A percentile compares a stretch with the other conserved stretches of the same genome.
Conservation (phyloP, 495 filamentous ascomycete genomes). For the Baudoinia panamericana region DNA sequence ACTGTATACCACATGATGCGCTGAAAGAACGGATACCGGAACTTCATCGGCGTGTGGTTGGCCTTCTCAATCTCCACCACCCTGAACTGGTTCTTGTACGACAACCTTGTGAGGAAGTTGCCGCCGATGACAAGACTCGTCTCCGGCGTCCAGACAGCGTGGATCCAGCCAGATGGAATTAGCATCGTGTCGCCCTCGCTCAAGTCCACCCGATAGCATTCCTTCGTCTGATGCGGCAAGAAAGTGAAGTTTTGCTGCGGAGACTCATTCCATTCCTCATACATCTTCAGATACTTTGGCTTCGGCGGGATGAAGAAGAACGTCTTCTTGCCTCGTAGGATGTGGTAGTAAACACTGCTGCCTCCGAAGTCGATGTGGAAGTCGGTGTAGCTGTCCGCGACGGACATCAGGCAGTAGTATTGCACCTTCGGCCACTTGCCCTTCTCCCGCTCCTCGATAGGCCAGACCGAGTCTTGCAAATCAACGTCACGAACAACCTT, state of each 20-base stretch:
- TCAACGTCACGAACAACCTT: constrained; percentile 61
- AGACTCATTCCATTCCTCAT: constrained; percentile 65
- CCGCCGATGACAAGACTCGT: constrained; percentile 66
- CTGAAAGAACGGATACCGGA: constrained; percentile 61
- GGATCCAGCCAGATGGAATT: constrained; percentile 70
- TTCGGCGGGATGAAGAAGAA: constrained; percentile 71
- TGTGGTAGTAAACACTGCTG: constrained; percentile 68
- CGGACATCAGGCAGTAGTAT: constrained; percentile 67
- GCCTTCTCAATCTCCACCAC: constrained; percentile 60
- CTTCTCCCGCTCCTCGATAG: constrained; percentile 43
- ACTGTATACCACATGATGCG: constrained; percentile 62
- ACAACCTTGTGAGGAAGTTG: constrained; percentile 59
- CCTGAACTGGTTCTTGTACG: constrained; percentile 60
- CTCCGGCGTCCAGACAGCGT: constrained; percentile 67
- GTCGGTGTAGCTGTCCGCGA: constrained; percentile 66
- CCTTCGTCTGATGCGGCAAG: constrained; percentile 53
- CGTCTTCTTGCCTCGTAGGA: constrained; percentile 61
- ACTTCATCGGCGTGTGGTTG: constrained; percentile 56
- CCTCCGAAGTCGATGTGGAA: constrained; percentile 75
- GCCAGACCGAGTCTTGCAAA: constrained; percentile 62
- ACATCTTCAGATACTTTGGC: constrained; percentile 60
- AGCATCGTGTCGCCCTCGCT: constrained; percentile 64
- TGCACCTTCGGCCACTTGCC: constrained; percentile 51
- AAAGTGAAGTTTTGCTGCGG: constrained; percentile 60
- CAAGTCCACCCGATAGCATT: constrained; percentile 62